Conservation (phyloP, 106 monocot species). For the Dendrobium officinale region DNA sequence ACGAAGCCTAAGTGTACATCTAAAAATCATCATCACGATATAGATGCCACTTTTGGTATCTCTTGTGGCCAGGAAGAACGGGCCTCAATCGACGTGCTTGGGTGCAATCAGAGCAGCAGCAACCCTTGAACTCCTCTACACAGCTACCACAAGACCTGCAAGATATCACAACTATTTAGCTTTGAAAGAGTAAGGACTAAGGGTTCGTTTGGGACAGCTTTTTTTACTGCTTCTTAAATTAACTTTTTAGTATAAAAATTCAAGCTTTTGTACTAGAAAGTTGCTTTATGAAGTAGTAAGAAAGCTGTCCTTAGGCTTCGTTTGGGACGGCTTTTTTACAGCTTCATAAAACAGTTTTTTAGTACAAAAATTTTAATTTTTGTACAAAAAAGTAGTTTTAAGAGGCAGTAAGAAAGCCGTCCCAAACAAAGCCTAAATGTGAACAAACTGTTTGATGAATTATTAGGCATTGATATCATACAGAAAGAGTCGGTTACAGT, state of each 20-base stretch:
- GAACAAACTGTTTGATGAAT: not conserved
- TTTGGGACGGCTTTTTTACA: no score
- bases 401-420: no score
- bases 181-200: not conserved
- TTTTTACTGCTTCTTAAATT: no score
- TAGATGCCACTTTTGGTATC: conserved; percentile 79
- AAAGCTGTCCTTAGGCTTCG: no score
- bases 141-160: conserved; percentile 66
- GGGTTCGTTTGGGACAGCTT: no score
- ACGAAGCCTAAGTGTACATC: not conserved
- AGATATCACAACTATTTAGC: conserved; percentile 5
- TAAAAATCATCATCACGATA: conserved; percentile 44
- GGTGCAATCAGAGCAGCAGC: conserved; percentile 68
- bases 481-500: conserved; percentile 91
- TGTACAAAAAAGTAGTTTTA: no score
- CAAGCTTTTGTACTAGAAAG: no score
- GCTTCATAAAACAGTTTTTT: no score
- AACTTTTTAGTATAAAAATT: no score
- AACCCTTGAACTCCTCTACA: conserved; percentile 57
- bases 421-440: no score
- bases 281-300: no score
- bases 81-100: conserved; percentile 64
- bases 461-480: conserved; percentile 23
- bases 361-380: no score
- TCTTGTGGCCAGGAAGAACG: conserved; percentile 43